phyloP scores from a whole-genome alignment of 306 rosid species.

The Vigna nakashimae region DNA sequence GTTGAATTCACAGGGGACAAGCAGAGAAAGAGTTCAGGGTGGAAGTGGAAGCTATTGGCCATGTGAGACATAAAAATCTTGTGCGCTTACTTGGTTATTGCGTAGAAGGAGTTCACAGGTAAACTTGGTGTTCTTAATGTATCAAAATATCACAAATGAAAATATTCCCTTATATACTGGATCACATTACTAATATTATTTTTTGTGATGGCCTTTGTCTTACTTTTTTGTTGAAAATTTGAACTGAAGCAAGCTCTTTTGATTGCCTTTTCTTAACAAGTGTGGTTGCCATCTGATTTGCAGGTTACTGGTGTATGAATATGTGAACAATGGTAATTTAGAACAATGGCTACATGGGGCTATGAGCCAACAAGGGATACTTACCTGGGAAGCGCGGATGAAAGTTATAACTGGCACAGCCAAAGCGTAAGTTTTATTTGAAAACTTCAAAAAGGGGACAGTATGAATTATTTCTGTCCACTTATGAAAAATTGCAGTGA shows the following conservation, averaged over 20 bases:
- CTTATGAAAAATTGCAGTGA: slow-evolving; percentile 11
- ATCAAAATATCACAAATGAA: slow-evolving; percentile 9
- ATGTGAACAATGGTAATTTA: slow-evolving; percentile 93
- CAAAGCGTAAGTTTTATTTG: slow-evolving; percentile 80
- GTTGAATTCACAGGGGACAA: slow-evolving; percentile 74
- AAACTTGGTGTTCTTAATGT: slow-evolving; percentile 28
- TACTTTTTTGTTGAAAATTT: background rate
- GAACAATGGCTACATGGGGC: slow-evolving; percentile 97
- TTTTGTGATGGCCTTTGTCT: background rate
- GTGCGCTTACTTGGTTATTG: slow-evolving; percentile 94
- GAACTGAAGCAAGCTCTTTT: background rate
- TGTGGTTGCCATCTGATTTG: slow-evolving; percentile 34
- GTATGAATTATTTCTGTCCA: background rate
- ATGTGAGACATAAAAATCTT: slow-evolving; percentile 93
- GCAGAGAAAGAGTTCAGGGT: slow-evolving; percentile 97
- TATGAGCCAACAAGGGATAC: slow-evolving; percentile 73
- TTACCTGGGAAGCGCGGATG: slow-evolving; percentile 95
- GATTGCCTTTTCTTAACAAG: background rate
- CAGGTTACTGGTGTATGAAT: slow-evolving; percentile 95
- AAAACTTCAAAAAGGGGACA: background rate
- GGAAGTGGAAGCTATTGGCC: slow-evolving; percentile 98
- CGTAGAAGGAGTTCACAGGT: slow-evolving; percentile 96
- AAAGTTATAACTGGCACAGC: slow-evolving; percentile 93
- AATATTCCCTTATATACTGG: background rate
- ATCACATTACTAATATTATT: slow-evolving; percentile 13